Evolutionary conservation across 2,329 filamentous ascomycete species (phyloP).

Genomic region (Triangularia setosa): DNA sequence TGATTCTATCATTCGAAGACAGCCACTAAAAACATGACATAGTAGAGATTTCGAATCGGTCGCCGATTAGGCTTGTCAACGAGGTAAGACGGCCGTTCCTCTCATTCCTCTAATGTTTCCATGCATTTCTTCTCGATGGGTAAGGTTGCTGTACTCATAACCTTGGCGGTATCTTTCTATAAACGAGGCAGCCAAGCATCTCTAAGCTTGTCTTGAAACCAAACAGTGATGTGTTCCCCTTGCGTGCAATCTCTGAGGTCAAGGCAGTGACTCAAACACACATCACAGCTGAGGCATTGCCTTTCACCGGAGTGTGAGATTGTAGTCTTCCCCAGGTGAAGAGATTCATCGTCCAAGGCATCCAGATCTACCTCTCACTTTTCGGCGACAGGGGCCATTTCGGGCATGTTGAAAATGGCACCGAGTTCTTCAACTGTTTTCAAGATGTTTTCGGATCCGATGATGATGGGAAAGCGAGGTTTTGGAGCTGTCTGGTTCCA

Average conservation of each 20-base stretch:
- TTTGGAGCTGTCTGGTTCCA: background rate
- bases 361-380: background rate
- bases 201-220: background rate
- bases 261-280: background rate
- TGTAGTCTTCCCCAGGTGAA: background rate
- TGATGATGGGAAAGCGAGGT: background rate
- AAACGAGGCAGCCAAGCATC: background rate
- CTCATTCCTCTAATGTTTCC: background rate
- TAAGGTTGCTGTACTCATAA: background rate
- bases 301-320: background rate
- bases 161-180: background rate
- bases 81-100: background rate
- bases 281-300: background rate
- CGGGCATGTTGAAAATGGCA: background rate
- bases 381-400: background rate
- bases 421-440: background rate
- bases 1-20: too few relatives aligned
- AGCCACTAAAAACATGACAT: too few relatives aligned
- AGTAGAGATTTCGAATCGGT: background rate
- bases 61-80: background rate
- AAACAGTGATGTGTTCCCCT: background rate
- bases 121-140: too few relatives aligned
- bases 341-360: background rate
- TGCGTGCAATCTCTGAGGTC: background rate
- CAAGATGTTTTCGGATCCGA: conserved; percentile 1